A percentile compares a stretch with the other conserved stretches of the same genome.
Evolutionary conservation across 305 asterid genomes (phyloP).

Genomic region (Fraxinus sp.): DNA sequence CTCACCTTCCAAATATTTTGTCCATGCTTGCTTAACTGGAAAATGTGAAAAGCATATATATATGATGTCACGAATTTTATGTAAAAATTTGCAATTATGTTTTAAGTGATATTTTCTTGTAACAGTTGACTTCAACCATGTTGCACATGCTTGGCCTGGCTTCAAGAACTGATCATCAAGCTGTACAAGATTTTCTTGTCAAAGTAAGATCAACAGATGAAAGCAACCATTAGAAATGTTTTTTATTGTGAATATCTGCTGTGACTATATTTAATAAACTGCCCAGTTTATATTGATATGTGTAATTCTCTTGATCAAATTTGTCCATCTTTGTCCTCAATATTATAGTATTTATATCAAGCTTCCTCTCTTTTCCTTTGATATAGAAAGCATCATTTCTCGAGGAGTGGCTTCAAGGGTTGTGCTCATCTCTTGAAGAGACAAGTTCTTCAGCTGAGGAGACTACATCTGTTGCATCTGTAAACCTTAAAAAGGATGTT

Average conservation of each 20-base stretch:
- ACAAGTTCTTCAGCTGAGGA: constrained; percentile 38
- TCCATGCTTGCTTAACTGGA: neutral
- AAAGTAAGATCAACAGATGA: constrained; percentile 48
- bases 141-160: constrained; percentile 85
- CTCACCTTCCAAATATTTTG: neutral
- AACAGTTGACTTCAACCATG: constrained; percentile 87
- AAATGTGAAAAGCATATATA: neutral
- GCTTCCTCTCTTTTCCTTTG: neutral
- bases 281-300: neutral
- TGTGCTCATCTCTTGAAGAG: constrained; percentile 64
- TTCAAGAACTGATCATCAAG: constrained; percentile 48
- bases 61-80: neutral
- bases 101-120: constrained; percentile 22
- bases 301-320: neutral
- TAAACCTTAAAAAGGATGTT: constrained; percentile 61
- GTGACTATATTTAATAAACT: neutral
- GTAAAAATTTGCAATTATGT: constrained; percentile 15
- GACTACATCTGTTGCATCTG: constrained; percentile 26
- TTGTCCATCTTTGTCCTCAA: constrained; percentile 1
- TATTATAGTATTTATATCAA: neutral
- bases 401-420: constrained; percentile 63
- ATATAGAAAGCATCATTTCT: constrained; percentile 71
- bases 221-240: neutral
- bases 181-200: constrained; percentile 58
- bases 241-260: neutral